These are phyloP conservation scores for Saccharomyces hybrid DNA, from an alignment of 1,139 yeast genomes.

Conservation along the genomic window DNA sequence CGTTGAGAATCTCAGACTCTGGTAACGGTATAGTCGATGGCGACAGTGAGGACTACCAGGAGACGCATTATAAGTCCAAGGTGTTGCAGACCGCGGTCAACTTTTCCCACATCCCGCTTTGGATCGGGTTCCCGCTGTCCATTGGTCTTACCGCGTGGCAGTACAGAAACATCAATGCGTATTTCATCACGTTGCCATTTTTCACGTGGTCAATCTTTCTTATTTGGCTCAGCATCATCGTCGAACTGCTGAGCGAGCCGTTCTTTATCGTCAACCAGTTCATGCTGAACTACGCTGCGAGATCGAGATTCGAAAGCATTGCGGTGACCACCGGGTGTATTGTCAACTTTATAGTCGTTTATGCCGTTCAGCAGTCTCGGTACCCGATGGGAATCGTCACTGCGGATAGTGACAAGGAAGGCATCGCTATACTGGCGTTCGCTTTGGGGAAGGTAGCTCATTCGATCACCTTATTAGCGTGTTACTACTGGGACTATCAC, in stretches of 20 bases:
- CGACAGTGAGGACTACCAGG: constrained; percentile 13
- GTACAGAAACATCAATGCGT: constrained; percentile 34
- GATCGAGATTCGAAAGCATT: constrained; percentile 66
- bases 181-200: constrained; percentile 31
- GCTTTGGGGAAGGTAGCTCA: constrained; percentile 68
- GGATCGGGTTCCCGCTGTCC: constrained; percentile 55
- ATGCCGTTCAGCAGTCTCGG: constrained; percentile 24
- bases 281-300: constrained; percentile 51
- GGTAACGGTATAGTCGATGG: constrained; percentile 14
- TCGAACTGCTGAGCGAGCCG: constrained; percentile 71
- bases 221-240: constrained; percentile 46
- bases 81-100: constrained; percentile 54
- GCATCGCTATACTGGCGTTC: constrained; percentile 60
- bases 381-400: not conserved
- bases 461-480: constrained; percentile 40
- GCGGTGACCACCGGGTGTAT: constrained; percentile 52
- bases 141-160: constrained; percentile 41
- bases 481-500: constrained; percentile 33
- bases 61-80: constrained; percentile 30
- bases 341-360: constrained; percentile 47
- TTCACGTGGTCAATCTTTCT: constrained; percentile 36
- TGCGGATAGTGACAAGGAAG: constrained; percentile 24
- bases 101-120: constrained; percentile 58
- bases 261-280: constrained; percentile 65
- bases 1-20: constrained; percentile 46